Evolutionary conservation across 2,329 filamentous ascomycete genomes (phyloP).

Genomic region (Colletotrichum trifolii): DNA sequence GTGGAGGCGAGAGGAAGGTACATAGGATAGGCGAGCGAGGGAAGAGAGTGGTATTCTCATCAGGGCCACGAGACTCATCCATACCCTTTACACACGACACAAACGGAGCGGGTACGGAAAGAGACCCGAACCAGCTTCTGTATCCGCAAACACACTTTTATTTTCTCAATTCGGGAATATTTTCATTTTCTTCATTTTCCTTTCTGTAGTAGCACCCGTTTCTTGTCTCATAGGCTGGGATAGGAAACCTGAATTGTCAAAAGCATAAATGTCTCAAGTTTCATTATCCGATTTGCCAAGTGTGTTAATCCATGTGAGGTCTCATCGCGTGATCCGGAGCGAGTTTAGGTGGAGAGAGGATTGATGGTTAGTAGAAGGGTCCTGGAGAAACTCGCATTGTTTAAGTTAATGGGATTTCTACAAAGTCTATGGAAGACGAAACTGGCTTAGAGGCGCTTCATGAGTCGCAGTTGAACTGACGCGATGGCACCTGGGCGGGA

Average conservation of each 20-base stretch:
- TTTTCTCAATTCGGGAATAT: conserved; percentile 35
- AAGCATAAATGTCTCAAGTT: conserved; percentile 39
- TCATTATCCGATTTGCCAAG: background rate
- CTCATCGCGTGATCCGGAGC: background rate
- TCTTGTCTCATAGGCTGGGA: conserved; percentile 41
- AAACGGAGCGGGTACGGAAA: conserved; percentile 31
- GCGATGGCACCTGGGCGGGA: no score
- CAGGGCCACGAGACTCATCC: conserved; percentile 29
- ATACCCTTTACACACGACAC: conserved; percentile 34
- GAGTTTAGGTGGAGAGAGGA: no score
- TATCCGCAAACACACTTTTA: conserved; percentile 28
- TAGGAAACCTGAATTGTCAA: conserved; percentile 47
- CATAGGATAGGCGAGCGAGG: conserved; percentile 16
- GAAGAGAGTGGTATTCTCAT: conserved; percentile 11
- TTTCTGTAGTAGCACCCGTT: conserved; percentile 41
- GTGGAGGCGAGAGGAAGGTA: conserved; percentile 22
- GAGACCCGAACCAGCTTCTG: conserved; percentile 28
- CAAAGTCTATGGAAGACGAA: no score
- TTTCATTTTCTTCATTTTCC: conserved; percentile 38
- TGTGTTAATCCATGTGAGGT: background rate
- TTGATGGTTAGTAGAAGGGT: no score
- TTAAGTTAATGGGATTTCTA: no score
- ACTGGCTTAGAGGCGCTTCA: no score
- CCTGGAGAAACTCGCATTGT: no score
- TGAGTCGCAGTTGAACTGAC: no score